Conservation (phyloP, 2,329 filamentous ascomycete species). For the Fusarium cyanostomum region DNA sequence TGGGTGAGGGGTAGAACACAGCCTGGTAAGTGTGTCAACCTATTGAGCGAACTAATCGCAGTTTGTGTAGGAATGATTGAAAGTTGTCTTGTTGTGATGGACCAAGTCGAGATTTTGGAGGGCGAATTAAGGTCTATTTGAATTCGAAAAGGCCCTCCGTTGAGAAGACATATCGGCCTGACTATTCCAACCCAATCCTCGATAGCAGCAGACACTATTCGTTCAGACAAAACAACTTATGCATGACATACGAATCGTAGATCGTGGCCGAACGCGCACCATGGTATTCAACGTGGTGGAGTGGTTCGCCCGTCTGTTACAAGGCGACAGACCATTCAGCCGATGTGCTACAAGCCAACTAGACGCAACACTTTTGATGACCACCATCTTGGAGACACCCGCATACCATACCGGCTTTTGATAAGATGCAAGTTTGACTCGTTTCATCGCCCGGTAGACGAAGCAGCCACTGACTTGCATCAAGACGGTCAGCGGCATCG, state of each 20-base stretch:
- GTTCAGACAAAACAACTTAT: neutral
- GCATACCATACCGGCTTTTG: constrained; percentile 3
- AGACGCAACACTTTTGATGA: neutral
- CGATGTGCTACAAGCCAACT: constrained; percentile 5
- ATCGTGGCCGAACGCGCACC: constrained; percentile 14
- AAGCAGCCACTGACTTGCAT: constrained; percentile 21
- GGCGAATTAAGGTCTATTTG: constrained; percentile 27
- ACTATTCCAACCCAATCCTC: neutral
- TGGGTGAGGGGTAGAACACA: constrained; percentile 11
- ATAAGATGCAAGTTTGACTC: neutral
- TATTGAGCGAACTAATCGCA: neutral
- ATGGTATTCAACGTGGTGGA: neutral
- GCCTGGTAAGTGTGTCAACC: constrained; percentile 8
- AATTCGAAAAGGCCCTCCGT: constrained; percentile 4
- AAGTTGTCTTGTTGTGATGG: neutral
- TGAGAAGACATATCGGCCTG: constrained; percentile 1
- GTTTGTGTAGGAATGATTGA: neutral
- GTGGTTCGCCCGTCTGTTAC: constrained; percentile 25
- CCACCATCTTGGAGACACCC: neutral
- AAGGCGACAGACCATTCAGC: neutral
- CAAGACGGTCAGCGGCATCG: neutral
- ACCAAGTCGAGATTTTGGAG: neutral
- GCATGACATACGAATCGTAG: constrained; percentile 12
- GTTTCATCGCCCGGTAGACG: constrained; percentile 8
- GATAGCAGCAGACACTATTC: neutral